Evolutionary conservation across 352 stramenopile species (phyloP), one percentile per base, ranked within the genome.

Genomic region (Globisporangium barbulae): DNA sequence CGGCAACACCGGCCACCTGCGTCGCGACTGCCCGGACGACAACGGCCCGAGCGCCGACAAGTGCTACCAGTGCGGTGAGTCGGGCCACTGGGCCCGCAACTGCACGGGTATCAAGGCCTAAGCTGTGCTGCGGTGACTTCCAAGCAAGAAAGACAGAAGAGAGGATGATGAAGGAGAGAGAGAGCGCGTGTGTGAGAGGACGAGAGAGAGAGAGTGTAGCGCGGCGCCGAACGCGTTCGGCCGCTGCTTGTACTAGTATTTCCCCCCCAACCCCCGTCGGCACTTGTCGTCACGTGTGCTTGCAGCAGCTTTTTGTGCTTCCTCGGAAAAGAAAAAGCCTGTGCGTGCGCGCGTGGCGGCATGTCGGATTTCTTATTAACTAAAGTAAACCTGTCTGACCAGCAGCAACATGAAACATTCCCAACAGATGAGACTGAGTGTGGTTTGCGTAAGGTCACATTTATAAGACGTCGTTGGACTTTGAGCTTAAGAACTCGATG

Each of bases 41-140:
- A 89, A 72, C 65, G 79, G 79, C 64, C 68, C 71, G 68, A 79
- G 56, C 50, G 72, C 78, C 50, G 83, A 92, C 76, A 92, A 92
- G 77, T 92, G 83, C 79, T 92, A 90, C 72, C 83, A 92, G 69
- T 92, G 83, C 69, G 83, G 83, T 48, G 79, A 89, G 64, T 78
- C 72, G 6, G 83, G 81, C 54, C 83, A 93, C 76, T 94, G 79
- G 81, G 85, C 85, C 6, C 85, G 85, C 39, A 89, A 92, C 74
- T 94, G 85, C 80, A 76, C 81, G 41, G 68, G 69, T 47, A 61
- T 75, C 56, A 79, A 74, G 64, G 82, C 67, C 8, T 91, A 89
- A 75, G 75, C 49, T 30, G n/a, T 48, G 52, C n/a, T 56, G 53
- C 31, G 10, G 17, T 33, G 37, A 39, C 53, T 62, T 62, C 47